Evolutionary conservation across 2,329 filamentous ascomycete genomes (phyloP).

Genomic region (Byssochlamys sp.): DNA sequence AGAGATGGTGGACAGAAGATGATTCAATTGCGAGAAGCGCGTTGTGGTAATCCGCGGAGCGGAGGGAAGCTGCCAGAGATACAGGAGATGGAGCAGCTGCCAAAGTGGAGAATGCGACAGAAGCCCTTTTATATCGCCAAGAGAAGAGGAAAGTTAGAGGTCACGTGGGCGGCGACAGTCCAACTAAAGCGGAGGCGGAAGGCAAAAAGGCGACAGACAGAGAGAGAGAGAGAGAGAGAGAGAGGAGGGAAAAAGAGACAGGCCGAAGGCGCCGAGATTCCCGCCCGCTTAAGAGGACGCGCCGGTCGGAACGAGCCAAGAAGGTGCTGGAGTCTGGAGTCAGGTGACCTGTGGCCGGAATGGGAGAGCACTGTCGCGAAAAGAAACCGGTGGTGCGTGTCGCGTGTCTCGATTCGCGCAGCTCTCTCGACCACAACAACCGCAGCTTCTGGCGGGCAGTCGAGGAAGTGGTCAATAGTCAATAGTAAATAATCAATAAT

Average conservation of each 20-base stretch:
- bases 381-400: conserved; percentile 1
- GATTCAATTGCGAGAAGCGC: neutral
- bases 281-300: neutral
- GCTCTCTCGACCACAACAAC: neutral
- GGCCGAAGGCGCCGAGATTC: conserved; percentile 8
- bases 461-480: too few relatives aligned
- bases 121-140: conserved; percentile 37
- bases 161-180: conserved; percentile 29
- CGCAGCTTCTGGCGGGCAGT: neutral
- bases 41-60: neutral
- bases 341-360: conserved; percentile 12
- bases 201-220: conserved; percentile 6
- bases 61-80: conserved; percentile 10
- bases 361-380: neutral
- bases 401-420: neutral
- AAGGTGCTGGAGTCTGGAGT: conserved; percentile 1
- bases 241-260: conserved; percentile 2
- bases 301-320: neutral
- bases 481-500: too few relatives aligned
- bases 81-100: conserved; percentile 13
- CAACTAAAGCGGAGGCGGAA: conserved; percentile 15
- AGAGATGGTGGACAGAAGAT: conserved; percentile 3
- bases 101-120: conserved; percentile 30
- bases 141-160: conserved; percentile 17
- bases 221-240: conserved; percentile 2